phyloP scores from a whole-genome alignment of 352 stramenopile species.

The Sclerospora graminicola region DNA sequence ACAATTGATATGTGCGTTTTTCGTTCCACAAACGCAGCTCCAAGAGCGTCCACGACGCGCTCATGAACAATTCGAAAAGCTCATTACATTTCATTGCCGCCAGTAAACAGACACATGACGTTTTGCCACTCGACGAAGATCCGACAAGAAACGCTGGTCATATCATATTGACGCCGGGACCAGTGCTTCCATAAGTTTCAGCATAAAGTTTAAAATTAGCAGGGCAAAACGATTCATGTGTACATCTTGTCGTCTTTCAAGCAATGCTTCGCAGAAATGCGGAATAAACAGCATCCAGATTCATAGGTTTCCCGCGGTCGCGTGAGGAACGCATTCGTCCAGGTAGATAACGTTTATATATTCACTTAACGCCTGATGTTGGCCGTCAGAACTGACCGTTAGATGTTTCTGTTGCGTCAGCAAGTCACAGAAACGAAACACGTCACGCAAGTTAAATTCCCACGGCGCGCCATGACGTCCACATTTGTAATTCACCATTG shows the following conservation, averaged over 20 bases:
- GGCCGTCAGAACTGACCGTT: constrained; percentile 8
- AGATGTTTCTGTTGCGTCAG: constrained; percentile 36
- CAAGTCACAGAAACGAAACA: constrained; percentile 98
- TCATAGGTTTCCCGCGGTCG: constrained; percentile 46
- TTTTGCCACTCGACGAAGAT: constrained; percentile 76
- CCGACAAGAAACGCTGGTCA: constrained; percentile 96
- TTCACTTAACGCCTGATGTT: constrained; percentile 42
- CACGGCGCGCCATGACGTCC: constrained; percentile 93
- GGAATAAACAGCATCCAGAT: constrained; percentile 28
- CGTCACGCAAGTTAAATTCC: constrained; percentile 99
- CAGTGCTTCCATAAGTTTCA: constrained; percentile 90
- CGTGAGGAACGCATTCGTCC: constrained; percentile 79
- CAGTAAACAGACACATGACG: constrained; percentile 60
- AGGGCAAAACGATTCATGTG: constrained; percentile 37
- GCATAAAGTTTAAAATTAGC: constrained; percentile 72
- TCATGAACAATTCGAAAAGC: constrained; percentile 56
- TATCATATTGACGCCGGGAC: constrained; percentile 90
- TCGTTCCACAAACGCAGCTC: constrained; percentile 13
- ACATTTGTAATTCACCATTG: constrained; percentile 85
- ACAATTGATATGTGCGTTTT: constrained; percentile 40
- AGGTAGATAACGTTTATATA: constrained; percentile 92
- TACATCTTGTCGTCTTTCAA: constrained; percentile 29
- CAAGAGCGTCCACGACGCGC: constrained; percentile 27
- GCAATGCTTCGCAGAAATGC: constrained; percentile 38
- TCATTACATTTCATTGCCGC: constrained; percentile 64